Percentiles rank a stretch among this genome's conserved stretches.
These are phyloP conservation scores for Cupressus sempervirens DNA, from an alignment of 75 land plant genomes.

Conservation along the genomic window DNA sequence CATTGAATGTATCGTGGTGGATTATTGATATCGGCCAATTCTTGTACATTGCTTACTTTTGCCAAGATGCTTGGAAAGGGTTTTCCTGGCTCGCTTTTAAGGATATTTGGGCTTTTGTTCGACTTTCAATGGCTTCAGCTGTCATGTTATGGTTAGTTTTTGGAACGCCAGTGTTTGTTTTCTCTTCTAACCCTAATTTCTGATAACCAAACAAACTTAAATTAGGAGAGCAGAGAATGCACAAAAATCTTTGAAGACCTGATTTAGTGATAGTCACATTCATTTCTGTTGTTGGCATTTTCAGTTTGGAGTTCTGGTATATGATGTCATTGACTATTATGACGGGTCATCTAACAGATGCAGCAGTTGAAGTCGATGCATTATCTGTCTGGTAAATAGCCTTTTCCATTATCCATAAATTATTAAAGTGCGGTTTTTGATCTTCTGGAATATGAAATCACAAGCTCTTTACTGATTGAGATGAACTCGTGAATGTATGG, in stretches of 20 bases:
- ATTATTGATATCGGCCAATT: constrained; percentile 23
- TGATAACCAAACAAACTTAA: not conserved
- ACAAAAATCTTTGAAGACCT: not conserved
- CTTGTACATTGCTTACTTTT: not conserved
- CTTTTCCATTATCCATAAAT: not conserved
- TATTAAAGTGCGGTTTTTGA: not conserved
- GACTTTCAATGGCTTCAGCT: not conserved
- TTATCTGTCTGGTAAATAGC: constrained; percentile 1
- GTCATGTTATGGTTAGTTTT: not conserved
- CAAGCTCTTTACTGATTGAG: not conserved
- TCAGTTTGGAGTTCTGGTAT: constrained; percentile 7
- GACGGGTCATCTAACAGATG: not conserved
- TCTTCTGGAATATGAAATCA: not conserved
- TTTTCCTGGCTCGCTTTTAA: not conserved
- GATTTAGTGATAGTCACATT: not conserved
- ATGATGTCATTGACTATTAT: not conserved
- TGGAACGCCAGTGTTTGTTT: not conserved
- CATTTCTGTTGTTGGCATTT: not conserved
- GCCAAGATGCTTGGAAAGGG: not conserved
- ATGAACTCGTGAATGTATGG: not conserved
- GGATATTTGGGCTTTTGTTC: not conserved
- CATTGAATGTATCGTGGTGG: constrained; percentile 61
- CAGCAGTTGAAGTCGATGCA: not conserved
- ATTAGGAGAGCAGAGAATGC: not conserved
- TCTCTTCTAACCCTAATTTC: not conserved